Base-by-base conservation (phyloP, 306 rosid genomes). In the Pterocarpus santalinus region DNA sequence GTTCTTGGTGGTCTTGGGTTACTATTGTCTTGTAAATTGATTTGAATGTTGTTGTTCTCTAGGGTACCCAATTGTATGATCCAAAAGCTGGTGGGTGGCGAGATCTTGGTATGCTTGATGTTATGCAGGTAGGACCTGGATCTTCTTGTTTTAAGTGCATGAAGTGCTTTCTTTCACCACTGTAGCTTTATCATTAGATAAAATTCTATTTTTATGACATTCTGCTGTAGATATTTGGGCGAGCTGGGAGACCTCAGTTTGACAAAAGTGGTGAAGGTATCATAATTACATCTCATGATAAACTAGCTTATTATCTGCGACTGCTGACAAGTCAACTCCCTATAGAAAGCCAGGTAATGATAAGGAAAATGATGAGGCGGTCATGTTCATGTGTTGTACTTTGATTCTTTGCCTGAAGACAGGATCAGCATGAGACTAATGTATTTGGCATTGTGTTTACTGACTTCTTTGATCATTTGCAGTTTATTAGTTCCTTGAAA, bases 31-130 rank as follows among this genome's bases (percentile, higher is more conserved):
- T 49, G 32, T 47, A 52, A 34, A 63, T 66, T 78, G 16, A 60
- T 67, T 58, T 72, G 68, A 80, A 41, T 77, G 15, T 28, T 80
- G 70, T 72, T 65, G 55, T 86, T 65, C 63, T 86, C 71, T 66
- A 92, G 99, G 97, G 99, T 73, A 95, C 99, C 62, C 99, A 95
- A 88, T 86, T 95, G 60, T 95, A 95, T 87, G 97, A 95, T 89
- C 84, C 99, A 76, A 95, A 95, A 90, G 99, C 99, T 81, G 99
- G 99, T 85, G 99, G 99, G 41, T 95, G 97, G 97, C 85, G 87
- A 77, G 99, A 95, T 85, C 89, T 95, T 56, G 99, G 99, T 76
- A 95, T 95, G 99, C 99, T 95, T 73, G 99, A 95, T 88, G 99
- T 95, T 81, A 95, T 95, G 99, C 97, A 95, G 94, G 98, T 89